Base-by-base conservation (phyloP, 129 eudicot species). In the Flaveria brownii region DNA sequence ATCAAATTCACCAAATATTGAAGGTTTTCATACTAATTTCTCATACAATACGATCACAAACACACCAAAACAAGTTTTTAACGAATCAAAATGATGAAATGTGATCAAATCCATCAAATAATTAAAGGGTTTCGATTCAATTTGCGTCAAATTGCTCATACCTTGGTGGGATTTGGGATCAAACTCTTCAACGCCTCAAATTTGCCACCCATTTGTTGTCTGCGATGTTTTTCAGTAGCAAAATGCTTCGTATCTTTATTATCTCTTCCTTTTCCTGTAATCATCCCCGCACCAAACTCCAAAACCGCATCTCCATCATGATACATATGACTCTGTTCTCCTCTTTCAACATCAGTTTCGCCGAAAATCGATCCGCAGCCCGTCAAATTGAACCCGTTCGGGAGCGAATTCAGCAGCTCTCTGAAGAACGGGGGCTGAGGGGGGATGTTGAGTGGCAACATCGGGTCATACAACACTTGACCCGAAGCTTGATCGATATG, bases 341-440 rank as follows among this genome's bases (percentile, higher is more conserved):
- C 89, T 30, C 82, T 78, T 3, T 86, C 91, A 72, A 82, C 82
- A 41, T 78, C 89, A 84, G 73, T 80, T 5, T 84, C 85, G 15
- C 90, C 80, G 26, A 89, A 89, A 81, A 85, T 20, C 11, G 88
- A 81, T 33, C 78, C 75, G 49, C 72, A 81, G 17, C 86, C 85
- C 20, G 73, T 60, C 45, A 78, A 51, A 50, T 55, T 59, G 72
- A 84, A 87, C 75, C 92, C 95, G 60, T 82, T 78, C 8, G 92
- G 89, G 22, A 87, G 64, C 43, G 91, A 79, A 68, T 88, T 90
- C 66, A 93, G 79, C 85, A 90, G 18, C 73, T 90, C 98, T 55
- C 86, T 86, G 18, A 90, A 84, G 16, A 82, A 75, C n/a, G 96
- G 94, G 52, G 96, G 90, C 57, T 88, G 96, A 41, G 90, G 89